Evolutionary conservation across 1,284 basidiomycete species (phyloP), one percentile per base, ranked within the genome.

Genomic region (Earliella scabrosa): DNA sequence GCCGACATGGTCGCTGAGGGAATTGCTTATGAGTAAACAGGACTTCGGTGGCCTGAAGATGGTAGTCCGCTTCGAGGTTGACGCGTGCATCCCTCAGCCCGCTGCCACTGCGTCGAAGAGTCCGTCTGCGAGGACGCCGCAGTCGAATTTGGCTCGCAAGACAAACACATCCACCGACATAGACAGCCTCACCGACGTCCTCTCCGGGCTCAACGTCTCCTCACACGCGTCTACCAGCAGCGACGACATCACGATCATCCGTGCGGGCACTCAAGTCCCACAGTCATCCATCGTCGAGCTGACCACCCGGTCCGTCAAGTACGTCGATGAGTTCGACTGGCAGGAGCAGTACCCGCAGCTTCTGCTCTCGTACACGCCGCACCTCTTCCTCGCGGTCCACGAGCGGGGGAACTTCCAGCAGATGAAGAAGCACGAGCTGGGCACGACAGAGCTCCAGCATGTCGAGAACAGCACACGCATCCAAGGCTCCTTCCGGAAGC

Each of bases 361-460:
- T 3, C 79, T 77, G 64, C 74, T 86, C 54, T 83, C 83, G 2
- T 79, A 82, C 61, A 85, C 81, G 0, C 72, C 77, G 0, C 73
- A 82, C 52, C 77, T 74, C 56, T 80, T 78, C 67, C 70, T 85
- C 34, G 83, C 74, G 0, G 63, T 80, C 14, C 82, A 86, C 63
- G 59, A 75, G 20, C 68, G 73, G 11, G 83, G 82, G 0, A 65
- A 43, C 1, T 85, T 85, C 65, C 46, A 61, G 3, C 59, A 68
- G 21, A 69, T 83, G 14, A 61, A 73, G 38, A 79, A 79, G 60
- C 69, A 72, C 27, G 72, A 73, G 35, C 65, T 81, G 2, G 66
- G 66, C 4, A 72, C 71, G 24, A 49, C 68, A 2, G 73, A 77
- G 45, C 54, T 80, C 51, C 61, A 66, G 31, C 57, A 60, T 1